Evolutionary conservation across 345 rosid species (phyloP).

Genomic region (Aurinia saxatilis): DNA sequence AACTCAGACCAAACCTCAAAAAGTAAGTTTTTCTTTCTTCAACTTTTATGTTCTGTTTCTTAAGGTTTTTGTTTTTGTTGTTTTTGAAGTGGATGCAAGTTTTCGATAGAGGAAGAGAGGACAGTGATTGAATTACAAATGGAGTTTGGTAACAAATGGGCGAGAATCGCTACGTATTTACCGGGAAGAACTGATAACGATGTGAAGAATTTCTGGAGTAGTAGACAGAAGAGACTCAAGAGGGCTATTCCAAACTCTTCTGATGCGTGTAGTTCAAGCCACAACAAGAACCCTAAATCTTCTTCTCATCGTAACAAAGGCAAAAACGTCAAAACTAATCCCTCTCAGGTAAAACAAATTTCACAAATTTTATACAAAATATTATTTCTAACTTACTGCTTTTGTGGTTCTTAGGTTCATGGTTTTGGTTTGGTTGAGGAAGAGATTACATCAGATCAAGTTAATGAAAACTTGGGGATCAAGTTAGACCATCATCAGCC

Average conservation of each 20-base stretch:
- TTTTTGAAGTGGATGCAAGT: slow-evolving; percentile 70
- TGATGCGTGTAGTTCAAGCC: slow-evolving; percentile 29
- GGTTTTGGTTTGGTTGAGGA: slow-evolving; percentile 37
- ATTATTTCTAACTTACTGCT: neutral
- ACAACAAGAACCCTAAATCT: slow-evolving; percentile 7
- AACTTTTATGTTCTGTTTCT: neutral
- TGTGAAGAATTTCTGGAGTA: slow-evolving; percentile 97
- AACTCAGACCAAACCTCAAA: slow-evolving; percentile 87
- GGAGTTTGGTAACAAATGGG: slow-evolving; percentile 90
- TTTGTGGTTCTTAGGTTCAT: slow-evolving; percentile 16
- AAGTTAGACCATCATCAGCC: slow-evolving; percentile 30
- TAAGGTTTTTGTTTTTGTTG: neutral
- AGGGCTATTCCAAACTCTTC: slow-evolving; percentile 46
- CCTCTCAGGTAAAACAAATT: neutral
- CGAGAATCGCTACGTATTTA: slow-evolving; percentile 77
- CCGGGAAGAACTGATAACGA: slow-evolving; percentile 88
- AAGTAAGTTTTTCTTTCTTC: slow-evolving; percentile 30
- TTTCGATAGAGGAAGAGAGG: slow-evolving; percentile 79
- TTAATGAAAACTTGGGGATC: slow-evolving; percentile 12
- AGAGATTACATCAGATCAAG: slow-evolving; percentile 21
- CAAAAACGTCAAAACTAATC: slow-evolving; percentile 6
- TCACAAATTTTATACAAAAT: neutral
- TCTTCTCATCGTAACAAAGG: slow-evolving; percentile 9
- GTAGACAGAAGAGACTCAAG: slow-evolving; percentile 64
- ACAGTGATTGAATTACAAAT: slow-evolving; percentile 83